These are phyloP conservation scores for Petunia hybrid DNA, from an alignment of 305 asterid species.

Conservation along the genomic window DNA sequence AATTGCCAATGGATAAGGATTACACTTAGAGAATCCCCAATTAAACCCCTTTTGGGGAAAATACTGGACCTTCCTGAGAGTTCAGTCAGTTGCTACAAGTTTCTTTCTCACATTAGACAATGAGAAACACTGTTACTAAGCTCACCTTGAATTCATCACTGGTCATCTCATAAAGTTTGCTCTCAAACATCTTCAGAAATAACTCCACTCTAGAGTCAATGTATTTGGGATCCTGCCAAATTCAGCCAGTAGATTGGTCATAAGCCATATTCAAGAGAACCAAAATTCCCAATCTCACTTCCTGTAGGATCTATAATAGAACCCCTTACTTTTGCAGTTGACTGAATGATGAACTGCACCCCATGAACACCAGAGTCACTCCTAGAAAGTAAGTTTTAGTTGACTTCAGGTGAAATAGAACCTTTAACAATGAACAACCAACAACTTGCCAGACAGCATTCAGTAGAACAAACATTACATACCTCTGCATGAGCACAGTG, in stretches of 20 bases:
- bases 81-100: slow-evolving; percentile 11
- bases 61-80: slow-evolving; percentile 1
- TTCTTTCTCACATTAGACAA: background rate
- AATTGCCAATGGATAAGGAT: too few species aligned
- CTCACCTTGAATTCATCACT: slow-evolving; percentile 82
- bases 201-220: slow-evolving; percentile 83
- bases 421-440: slow-evolving; percentile 8
- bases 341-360: slow-evolving; percentile 87
- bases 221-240: slow-evolving; percentile 87
- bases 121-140: slow-evolving; percentile 10
- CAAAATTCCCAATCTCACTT: slow-evolving; percentile 7
- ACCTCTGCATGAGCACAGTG: slow-evolving; percentile 90
- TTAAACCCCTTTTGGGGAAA: too few species aligned
- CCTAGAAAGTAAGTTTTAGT: slow-evolving; percentile 51
- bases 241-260: slow-evolving; percentile 31
- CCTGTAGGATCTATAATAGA: slow-evolving; percentile 17
- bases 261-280: background rate
- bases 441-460: background rate
- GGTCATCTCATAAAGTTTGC: slow-evolving; percentile 84
- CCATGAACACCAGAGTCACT: slow-evolving; percentile 92
- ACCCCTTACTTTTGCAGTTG: slow-evolving; percentile 74
- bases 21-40: too few species aligned
- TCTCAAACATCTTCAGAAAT: slow-evolving; percentile 85
- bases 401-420: slow-evolving; percentile 21
- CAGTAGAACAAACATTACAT: slow-evolving; percentile 32